These are phyloP conservation scores for Gryganskiella cystojenkinii DNA, from an alignment of 192 early-diverging fungal species.

Conservation along the genomic window DNA sequence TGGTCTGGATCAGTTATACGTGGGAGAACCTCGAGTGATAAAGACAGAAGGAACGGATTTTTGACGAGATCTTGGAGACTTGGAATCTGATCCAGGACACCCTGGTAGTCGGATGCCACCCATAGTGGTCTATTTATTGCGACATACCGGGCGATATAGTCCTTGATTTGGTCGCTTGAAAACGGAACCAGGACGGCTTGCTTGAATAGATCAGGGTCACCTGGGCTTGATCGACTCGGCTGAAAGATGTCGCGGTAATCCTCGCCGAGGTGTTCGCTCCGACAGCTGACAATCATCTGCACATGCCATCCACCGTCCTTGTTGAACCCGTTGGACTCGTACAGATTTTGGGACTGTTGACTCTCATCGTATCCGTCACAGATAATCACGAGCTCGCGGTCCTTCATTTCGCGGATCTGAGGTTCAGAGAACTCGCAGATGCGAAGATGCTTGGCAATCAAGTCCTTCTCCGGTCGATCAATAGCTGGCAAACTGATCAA, in stretches of 20 bases:
- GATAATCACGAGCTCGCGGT: neutral
- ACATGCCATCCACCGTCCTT: too few relatives aligned
- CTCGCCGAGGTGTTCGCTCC: neutral
- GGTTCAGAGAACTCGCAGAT: too few relatives aligned
- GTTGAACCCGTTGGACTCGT: too few relatives aligned
- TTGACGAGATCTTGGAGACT: neutral
- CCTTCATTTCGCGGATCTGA: too few relatives aligned
- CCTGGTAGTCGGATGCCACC: neutral
- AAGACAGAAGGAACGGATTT: neutral
- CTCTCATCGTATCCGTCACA: constrained; percentile 4
- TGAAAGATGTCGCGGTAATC: neutral
- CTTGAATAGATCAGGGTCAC: too few relatives aligned
- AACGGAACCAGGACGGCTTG: neutral
- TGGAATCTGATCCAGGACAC: neutral
- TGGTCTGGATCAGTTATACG: neutral
- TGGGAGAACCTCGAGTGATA: neutral
- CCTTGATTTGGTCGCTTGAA: neutral
- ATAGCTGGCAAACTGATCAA: too few relatives aligned
- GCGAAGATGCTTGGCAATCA: too few relatives aligned
- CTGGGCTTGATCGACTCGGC: too few relatives aligned
- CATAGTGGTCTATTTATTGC: neutral
- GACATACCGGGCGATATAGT: neutral
- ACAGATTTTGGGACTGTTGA: too few relatives aligned
- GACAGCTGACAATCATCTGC: too few relatives aligned
- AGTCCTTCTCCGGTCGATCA: too few relatives aligned